Conservation (phyloP, 2,329 filamentous ascomycete genomes). For the Colletotrichum acutatum region DNA sequence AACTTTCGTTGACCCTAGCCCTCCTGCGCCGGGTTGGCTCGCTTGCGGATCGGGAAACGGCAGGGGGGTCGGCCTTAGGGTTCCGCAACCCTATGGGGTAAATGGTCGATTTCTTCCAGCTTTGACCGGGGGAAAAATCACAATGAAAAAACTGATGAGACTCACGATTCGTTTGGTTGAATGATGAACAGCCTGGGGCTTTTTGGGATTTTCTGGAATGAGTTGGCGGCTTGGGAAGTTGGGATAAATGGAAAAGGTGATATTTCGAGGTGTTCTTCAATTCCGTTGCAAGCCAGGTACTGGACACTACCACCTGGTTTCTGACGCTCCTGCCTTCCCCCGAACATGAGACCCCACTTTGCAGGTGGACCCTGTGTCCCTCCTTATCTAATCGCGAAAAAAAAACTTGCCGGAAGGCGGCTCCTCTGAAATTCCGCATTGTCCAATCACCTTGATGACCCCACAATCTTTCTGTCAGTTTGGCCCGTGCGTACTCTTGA, state of each 20-base stretch:
- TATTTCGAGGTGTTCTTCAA: not conserved
- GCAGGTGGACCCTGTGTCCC: not conserved
- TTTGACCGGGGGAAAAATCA: conserved; percentile 27
- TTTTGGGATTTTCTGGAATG: not conserved
- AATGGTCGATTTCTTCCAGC: conserved; percentile 20
- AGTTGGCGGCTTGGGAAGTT: not conserved
- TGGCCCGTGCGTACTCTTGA: conserved; percentile 31
- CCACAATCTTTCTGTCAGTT: conserved; percentile 33
- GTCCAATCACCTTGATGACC: conserved; percentile 29
- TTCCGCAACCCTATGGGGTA: conserved; percentile 49
- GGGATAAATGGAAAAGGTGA: not conserved
- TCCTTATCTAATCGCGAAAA: conserved; percentile 24
- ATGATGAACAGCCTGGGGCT: not conserved
- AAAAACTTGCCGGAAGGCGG: conserved; percentile 22
- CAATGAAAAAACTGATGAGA: not conserved
- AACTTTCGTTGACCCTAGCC: conserved; percentile 55
- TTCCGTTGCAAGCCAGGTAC: not conserved
- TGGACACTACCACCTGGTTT: not conserved
- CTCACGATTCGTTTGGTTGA: not conserved
- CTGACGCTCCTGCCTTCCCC: not conserved
- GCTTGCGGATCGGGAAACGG: conserved; percentile 54
- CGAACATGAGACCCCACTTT: not conserved
- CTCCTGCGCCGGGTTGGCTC: conserved; percentile 50
- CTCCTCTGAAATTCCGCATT: not conserved
- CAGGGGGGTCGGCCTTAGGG: conserved; percentile 48